phyloP scores from a whole-genome alignment of 306 rosid genomes.

The Betula pendula region DNA sequence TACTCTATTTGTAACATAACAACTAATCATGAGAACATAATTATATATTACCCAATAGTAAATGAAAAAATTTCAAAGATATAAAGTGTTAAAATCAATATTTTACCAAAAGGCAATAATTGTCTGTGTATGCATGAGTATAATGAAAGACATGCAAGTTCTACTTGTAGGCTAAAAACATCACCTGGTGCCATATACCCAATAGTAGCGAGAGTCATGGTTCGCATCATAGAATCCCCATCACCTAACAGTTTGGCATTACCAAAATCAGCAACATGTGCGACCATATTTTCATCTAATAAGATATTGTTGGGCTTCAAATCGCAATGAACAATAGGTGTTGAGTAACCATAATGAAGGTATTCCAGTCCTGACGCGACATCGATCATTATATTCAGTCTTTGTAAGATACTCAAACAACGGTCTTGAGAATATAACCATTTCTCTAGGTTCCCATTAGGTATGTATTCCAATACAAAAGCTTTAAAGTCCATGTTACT shows the following conservation, averaged over 20 bases:
- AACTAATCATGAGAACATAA: too few relatives aligned
- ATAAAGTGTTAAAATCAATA: not conserved
- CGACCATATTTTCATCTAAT: constrained; percentile 31
- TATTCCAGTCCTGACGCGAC: constrained; percentile 35
- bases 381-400: constrained; percentile 32
- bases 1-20: not conserved
- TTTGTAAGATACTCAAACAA: constrained; percentile 25
- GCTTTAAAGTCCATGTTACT: constrained; percentile 31
- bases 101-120: too few relatives aligned
- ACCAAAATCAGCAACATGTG: constrained; percentile 36
- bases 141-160: not conserved
- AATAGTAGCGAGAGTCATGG: constrained; percentile 27
- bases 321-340: constrained; percentile 33
- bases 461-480: constrained; percentile 30
- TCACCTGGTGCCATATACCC: constrained; percentile 39
- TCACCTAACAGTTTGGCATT: constrained; percentile 30
- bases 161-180: too few relatives aligned
- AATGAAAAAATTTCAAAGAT: too few relatives aligned
- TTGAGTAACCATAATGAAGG: constrained; percentile 34
- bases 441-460: constrained; percentile 26
- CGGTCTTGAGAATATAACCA: constrained; percentile 26
- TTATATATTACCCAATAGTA: too few relatives aligned
- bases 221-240: constrained; percentile 19
- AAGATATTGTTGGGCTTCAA: constrained; percentile 26
- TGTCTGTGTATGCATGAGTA: fast-evolving